Base-by-base conservation (phyloP, 2,329 filamentous ascomycete genomes). In the Xylaria sp. region DNA sequence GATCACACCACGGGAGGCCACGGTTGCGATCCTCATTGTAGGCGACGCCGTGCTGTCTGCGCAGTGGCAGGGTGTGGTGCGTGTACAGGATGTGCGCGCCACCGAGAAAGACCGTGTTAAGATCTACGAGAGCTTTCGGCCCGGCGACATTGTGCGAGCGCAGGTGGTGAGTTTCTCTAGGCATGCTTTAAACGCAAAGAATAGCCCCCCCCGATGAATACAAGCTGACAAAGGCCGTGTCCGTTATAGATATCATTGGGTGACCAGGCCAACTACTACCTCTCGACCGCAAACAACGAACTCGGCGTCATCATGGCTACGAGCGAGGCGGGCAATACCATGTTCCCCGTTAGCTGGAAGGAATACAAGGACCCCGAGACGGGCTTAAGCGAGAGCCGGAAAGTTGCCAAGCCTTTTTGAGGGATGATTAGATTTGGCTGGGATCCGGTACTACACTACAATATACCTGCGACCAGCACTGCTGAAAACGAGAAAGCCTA, bases 21-120 rank as follows among this genome's bases (percentile, higher is more conserved):
- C 90, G 29, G 90, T 96, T 61, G 90, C 91, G 25, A 97, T 98
- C 72, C 86, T 97, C 66, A 91, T 95, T 66, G 91, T 97, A 29
- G 89, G 92, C 64, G 85, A 90, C 74, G 86, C 86, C 11, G 90
- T 92, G 45, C 84, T 92, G 68, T 87, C 92, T 72, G 91, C 93
- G 57, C 91, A 94, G 72, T 96, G 94, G 87, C 91, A 93, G 80
- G 94, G 92, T 4, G 82, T 96, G 68, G 94, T 97, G 67, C 87
- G 94, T 20, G 89, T 90, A 69, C 95, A 98, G 81, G 96, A 99
- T 77, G 93, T 99, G 38, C 87, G 96, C 63, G 93, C 94, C 2
- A 97, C 96, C 20, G 96, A 99, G 82, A 97, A 97, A 81, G 96
- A 98, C 78, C 92, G 93, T 73, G 93, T 97, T 49, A 93, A 92